Percentiles rank a stretch among this genome's conserved stretches.
Evolutionary conservation across 2,329 filamentous ascomycete genomes (phyloP).

Genomic region (Penicillium paneum): DNA sequence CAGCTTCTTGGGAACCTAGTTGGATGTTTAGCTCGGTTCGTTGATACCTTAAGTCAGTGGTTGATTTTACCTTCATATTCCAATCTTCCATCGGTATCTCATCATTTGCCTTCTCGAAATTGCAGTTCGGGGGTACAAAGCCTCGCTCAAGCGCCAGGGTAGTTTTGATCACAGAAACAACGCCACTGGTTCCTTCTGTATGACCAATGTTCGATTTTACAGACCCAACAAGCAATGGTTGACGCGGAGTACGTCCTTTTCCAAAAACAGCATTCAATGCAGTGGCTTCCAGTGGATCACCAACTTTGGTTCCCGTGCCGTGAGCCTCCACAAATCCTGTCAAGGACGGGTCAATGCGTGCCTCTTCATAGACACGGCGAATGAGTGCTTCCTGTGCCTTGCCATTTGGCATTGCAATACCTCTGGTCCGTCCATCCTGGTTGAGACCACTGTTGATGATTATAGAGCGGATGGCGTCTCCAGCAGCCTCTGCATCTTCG

Average conservation of each 20-base stretch:
- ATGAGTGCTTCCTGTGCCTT: conserved; percentile 42
- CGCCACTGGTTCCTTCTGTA: conserved; percentile 27
- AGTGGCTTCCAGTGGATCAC: conserved; percentile 33
- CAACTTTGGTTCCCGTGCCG: conserved; percentile 42
- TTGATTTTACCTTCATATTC: conserved; percentile 23
- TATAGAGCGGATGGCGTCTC: conserved; percentile 22
- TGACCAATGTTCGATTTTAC: conserved; percentile 34
- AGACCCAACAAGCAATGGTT: conserved; percentile 28
- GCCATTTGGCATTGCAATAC: conserved; percentile 28
- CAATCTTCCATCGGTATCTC: conserved; percentile 26
- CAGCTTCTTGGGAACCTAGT: conserved; percentile 20
- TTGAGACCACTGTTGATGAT: conserved; percentile 23
- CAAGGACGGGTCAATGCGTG: conserved; percentile 32
- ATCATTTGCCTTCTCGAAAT: conserved; percentile 23
- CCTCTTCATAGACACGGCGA: conserved; percentile 35
- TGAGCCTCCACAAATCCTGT: conserved; percentile 44
- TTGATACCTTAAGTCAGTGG: not conserved
- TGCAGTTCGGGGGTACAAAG: conserved; percentile 27
- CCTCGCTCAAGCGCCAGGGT: conserved; percentile 28
- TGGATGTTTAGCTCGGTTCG: not conserved
- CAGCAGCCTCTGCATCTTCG: conserved; percentile 26
- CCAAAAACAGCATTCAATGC: conserved; percentile 23
- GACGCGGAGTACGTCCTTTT: conserved; percentile 16
- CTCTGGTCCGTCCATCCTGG: conserved; percentile 23
- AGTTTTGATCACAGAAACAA: conserved; percentile 29